phyloP scores from a whole-genome alignment of 106 monocot species.

The Acorus calamus region DNA sequence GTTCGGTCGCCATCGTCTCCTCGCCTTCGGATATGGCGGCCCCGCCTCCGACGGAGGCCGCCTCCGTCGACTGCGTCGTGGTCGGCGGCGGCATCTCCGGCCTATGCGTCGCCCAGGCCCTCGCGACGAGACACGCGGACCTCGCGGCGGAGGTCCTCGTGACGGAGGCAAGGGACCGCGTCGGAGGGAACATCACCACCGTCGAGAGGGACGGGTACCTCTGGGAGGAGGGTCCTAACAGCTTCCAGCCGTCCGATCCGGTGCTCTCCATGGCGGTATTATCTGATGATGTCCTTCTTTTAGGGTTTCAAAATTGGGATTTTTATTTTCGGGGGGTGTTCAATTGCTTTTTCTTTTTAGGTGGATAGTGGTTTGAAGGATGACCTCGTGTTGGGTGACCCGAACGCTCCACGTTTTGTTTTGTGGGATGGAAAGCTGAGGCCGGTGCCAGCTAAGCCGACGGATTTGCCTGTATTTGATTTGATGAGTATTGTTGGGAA shows the following conservation, averaged over 20 bases:
- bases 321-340: too few species aligned
- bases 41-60: not conserved
- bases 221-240: conserved; percentile 99
- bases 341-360: conserved; percentile 23
- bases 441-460: conserved; percentile 67
- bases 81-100: conserved; percentile 92
- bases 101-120: conserved; percentile 87
- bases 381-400: conserved; percentile 89
- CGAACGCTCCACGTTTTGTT: conserved; percentile 93
- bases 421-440: conserved; percentile 76
- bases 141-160: conserved; percentile 38
- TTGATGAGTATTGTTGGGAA: conserved; percentile 86
- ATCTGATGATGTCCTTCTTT: not conserved
- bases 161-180: conserved; percentile 67
- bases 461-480: conserved; percentile 86
- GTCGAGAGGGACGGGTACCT: conserved; percentile 72
- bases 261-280: conserved; percentile 71
- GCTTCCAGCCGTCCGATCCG: conserved; percentile 95
- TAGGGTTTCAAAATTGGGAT: too few species aligned
- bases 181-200: conserved; percentile 90
- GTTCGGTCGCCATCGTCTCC: not conserved
- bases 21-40: conserved; percentile 4
- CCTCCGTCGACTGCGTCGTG: conserved; percentile 66
- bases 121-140: conserved; percentile 32
- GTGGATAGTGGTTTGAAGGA: conserved; percentile 80